Evolutionary conservation across 257 asterid genomes (phyloP), one percentile per base, ranked within the genome.

Genomic region (Scutellaria minor): DNA sequence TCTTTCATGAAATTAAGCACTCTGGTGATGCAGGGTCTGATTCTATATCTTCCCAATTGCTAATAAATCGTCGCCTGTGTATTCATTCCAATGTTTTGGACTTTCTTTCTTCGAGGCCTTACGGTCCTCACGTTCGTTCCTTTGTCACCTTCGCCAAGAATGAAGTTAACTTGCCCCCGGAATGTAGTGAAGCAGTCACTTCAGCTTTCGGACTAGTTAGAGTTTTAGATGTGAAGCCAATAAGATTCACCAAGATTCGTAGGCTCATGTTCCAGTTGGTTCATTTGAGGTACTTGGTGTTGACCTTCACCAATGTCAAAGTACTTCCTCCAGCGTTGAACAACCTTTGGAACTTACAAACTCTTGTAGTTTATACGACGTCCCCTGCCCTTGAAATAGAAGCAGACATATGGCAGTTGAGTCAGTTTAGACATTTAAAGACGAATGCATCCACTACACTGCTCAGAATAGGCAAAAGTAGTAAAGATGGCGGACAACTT

Each of bases 351-450:
- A 76, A 82, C 63, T n/a, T 73, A 7, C 80, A 82, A 50, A 79
- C 84, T 10, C 39, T 79, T 6, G 75, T 82, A 3, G 52, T 87
- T 6, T 75, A 80, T 22, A 86, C 96, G 2, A 66, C 84, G 22
- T 68, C 83, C 0, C 74, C 83, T 37, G 61, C 81, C 1, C 86
- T 87, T 9, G 86, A 76, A 5, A 69, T 9, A 59, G 76, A 52
- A 44, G 74, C 70, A 0, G 82, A 79, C 12, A 39, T 76, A 3
- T 76, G 76, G 75, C 57, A 35, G 9, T 62, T 82, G 81, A 13
- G 52, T 22, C 70, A 66, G 6, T 37, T 82, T 11, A 73, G 82
- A 62, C 80, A 79, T 66, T 5, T 83, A 1, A 51, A 54, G 64
- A 77, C 82, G 6, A 79, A 83, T 50, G 63, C 72, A 5, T 55